phyloP scores from a whole-genome alignment of 306 rosid genomes.

The Pueraria montana region DNA sequence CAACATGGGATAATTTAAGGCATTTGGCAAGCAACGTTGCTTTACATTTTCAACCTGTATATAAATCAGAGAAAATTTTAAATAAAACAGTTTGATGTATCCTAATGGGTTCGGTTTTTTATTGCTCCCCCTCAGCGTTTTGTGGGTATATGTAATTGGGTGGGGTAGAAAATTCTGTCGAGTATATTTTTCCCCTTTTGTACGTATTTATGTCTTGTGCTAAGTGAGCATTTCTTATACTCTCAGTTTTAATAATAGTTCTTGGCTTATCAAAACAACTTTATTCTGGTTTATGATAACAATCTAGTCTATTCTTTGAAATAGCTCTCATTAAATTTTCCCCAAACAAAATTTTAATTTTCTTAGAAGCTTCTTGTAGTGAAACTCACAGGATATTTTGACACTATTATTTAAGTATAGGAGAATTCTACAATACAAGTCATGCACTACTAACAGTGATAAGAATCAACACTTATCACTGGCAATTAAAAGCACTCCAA shows the following conservation, averaged over 20 bases:
- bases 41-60: constrained; percentile 96
- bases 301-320: constrained; percentile 26
- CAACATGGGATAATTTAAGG: constrained; percentile 95
- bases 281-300: constrained; percentile 26
- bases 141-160: too few relatives aligned
- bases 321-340: constrained; percentile 8
- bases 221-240: too few relatives aligned
- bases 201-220: too few relatives aligned
- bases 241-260: too few relatives aligned
- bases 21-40: constrained; percentile 95
- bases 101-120: too few relatives aligned
- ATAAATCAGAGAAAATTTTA: constrained; percentile 23
- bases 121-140: too few relatives aligned
- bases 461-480: too few relatives aligned
- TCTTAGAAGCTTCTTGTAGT: constrained; percentile 32
- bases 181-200: too few relatives aligned
- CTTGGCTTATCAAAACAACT: not conserved
- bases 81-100: constrained; percentile 2
- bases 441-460: too few relatives aligned
- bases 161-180: too few relatives aligned
- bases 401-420: not conserved
- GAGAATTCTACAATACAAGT: not conserved
- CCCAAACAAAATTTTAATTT: constrained; percentile 1
- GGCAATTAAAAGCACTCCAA: not conserved
- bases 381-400: constrained; percentile 13